A percentile compares a stretch with the other conserved stretches of the same genome.
Conservation (phyloP, 208 protist species). For the Crithidia expoeki region DNA sequence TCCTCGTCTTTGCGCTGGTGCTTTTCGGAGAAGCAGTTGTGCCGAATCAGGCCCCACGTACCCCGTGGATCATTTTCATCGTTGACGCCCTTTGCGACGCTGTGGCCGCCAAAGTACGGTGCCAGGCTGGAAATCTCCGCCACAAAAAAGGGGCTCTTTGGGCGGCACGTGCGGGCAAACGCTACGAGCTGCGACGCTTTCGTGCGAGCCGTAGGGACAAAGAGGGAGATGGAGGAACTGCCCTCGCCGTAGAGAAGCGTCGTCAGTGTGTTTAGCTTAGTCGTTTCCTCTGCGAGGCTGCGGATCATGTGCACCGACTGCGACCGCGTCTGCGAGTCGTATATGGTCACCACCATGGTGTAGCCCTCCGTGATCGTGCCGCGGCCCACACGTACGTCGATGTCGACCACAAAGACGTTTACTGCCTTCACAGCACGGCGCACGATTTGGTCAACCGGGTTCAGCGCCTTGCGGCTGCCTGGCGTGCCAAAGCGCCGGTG, state of each 20-base stretch:
- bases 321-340: conserved; percentile 79
- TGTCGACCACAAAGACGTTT: conserved; percentile 91
- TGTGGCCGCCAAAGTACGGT: conserved; percentile 71
- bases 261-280: conserved; percentile 84
- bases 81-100: conserved; percentile 60
- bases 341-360: conserved; percentile 93
- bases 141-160: conserved; percentile 92
- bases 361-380: conserved; percentile 88
- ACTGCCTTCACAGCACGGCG: conserved; percentile 89
- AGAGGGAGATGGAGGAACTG: conserved; percentile 88
- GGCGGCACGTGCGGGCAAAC: conserved; percentile 87
- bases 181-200: conserved; percentile 79
- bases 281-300: conserved; percentile 82
- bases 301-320: conserved; percentile 90
- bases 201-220: conserved; percentile 83
- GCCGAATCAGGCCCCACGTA: conserved; percentile 76
- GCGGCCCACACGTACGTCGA: conserved; percentile 86
- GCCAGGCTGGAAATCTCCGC: conserved; percentile 77
- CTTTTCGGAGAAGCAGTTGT: conserved; percentile 74
- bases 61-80: conserved; percentile 70
- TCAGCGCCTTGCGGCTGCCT: conserved; percentile 81
- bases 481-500: conserved; percentile 88
- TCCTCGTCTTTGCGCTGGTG: conserved; percentile 67
- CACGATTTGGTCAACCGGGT: conserved; percentile 89
- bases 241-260: conserved; percentile 90